phyloP scores from a whole-genome alignment of 2,329 filamentous ascomycete species.

The Epichloe gansuensis region DNA sequence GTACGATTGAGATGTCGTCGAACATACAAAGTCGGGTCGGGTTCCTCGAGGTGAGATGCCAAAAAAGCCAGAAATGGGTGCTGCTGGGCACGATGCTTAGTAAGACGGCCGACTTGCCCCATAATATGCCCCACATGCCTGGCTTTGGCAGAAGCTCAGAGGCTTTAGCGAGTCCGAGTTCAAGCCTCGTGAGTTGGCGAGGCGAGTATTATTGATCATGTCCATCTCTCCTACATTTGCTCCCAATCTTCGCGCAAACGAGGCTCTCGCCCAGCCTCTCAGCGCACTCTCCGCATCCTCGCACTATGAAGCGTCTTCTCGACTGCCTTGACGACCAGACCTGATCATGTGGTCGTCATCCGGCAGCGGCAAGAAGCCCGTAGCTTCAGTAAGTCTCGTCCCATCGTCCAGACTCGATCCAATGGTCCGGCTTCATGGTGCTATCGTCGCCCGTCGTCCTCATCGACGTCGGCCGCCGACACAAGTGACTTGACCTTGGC shows the following conservation, averaged over 20 bases:
- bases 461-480: background rate
- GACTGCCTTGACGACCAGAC: conserved; percentile 14
- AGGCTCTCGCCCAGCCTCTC: conserved; percentile 13
- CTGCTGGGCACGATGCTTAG: background rate
- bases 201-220: background rate
- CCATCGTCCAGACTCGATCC: background rate
- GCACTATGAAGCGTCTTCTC: conserved; percentile 19
- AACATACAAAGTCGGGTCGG: too few species aligned
- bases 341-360: conserved; percentile 52
- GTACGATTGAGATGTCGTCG: too few species aligned
- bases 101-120: background rate
- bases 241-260: conserved; percentile 5
- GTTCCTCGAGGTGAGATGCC: background rate
- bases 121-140: too few species aligned
- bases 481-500: background rate
- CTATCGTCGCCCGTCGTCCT: background rate
- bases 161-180: background rate
- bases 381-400: conserved; percentile 50
- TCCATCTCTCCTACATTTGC: background rate
- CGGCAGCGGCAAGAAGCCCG: conserved; percentile 54
- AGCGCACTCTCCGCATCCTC: conserved; percentile 9
- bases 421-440: background rate
- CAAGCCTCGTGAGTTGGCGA: background rate
- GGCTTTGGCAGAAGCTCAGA: background rate
- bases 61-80: background rate